Evolutionary conservation across 352 stramenopile genomes (phyloP), one percentile per base, ranked within the genome.

Genomic region (Albugo candida): DNA sequence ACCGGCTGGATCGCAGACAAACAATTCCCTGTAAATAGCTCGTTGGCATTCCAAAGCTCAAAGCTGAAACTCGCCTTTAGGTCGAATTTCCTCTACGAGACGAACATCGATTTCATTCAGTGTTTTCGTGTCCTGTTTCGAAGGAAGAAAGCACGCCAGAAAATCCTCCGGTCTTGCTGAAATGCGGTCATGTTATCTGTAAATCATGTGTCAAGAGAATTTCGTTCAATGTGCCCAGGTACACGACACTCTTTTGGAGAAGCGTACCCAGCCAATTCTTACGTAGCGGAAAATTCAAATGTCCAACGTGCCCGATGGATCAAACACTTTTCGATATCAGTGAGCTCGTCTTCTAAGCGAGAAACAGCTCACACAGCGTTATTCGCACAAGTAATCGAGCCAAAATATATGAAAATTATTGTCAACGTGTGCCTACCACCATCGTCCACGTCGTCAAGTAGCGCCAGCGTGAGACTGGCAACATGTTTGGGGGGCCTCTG

Each of bases 181-280:
- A 87, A 52, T 93, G 80, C 40, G 80, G 80, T 1, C 80, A 93
- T 49, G 78, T 81, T 1, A 85, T 93, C 36, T 87, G 77, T 54
- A 70, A 65, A 39, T 70, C 68, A 3, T 92, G 78, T 53, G 75
- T 93, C 45, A 75, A 77, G 45, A 61, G 73, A 51, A 80, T 93
- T 51, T 83, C 73, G 39, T 75, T 67, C 51, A 83, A 82, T 60
- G 79, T 81, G 66, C 81, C 68, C 19, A 62, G 73, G 73, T 81
- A 56, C 11, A 4, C 1, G 12, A 13, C 14, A 11, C 38, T 31
- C n/a, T 13, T 36, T 20, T 59, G 17, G 51, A 37, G 4, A 10
- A 14, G n/a, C n/a, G 1, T 14, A 41, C 40, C 10, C 51, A 20
- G 49, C 37, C 47, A 4, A 19, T n/a, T 24, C 21, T 37, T 43